Base-by-base conservation (phyloP, 768 basidiomycete species). In the Russula olivacea region DNA sequence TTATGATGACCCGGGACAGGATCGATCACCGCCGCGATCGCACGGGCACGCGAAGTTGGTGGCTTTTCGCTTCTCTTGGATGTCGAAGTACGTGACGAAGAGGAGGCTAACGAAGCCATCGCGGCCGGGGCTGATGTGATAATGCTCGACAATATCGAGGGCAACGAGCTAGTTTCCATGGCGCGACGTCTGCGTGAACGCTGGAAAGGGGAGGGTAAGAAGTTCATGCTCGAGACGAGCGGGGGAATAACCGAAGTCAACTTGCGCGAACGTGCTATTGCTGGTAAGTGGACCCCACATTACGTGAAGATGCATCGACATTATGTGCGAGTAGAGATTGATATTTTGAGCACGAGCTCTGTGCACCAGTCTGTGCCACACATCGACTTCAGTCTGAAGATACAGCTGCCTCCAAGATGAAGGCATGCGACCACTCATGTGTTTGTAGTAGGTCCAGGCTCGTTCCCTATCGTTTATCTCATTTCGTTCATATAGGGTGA, bases 21-120 rank as follows among this genome's bases (percentile, higher is more conserved):
- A 21, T 47, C 45, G 2, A 47, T 47, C n/a, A 47, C n/a, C 45
- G 45, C 45, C 93, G 45, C 45, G 45, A 21, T 47, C 11, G 45
- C 45, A 1, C 45, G 45, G 21, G 45, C 93, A n/a, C 88, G 92
- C 34, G 76, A 83, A 66, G 93, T 94, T 21, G 93, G 93, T 17
- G 96, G 96, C 11, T 98, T 98, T 77, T 89, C 86, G 61, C 77
- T 94, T 53, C 83, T 91, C 30, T 84, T 99, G 45, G 48, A 98
- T 65, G 93, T 98, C 34, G 97, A 99, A 74, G 95, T 96, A 28
- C 80, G 84, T 48, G 87, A 88, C 7, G 88, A 93, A 75, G 87
- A 79, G 21, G 95, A 97, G 73, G 97, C 94, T 12, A 87, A 95
- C 70, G 94, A 98, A 76, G 97, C 97, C n/a, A 93, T 99, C 69